Base-by-base conservation (phyloP, 2,329 filamentous ascomycete genomes). In the Cyclaneusma minus region DNA sequence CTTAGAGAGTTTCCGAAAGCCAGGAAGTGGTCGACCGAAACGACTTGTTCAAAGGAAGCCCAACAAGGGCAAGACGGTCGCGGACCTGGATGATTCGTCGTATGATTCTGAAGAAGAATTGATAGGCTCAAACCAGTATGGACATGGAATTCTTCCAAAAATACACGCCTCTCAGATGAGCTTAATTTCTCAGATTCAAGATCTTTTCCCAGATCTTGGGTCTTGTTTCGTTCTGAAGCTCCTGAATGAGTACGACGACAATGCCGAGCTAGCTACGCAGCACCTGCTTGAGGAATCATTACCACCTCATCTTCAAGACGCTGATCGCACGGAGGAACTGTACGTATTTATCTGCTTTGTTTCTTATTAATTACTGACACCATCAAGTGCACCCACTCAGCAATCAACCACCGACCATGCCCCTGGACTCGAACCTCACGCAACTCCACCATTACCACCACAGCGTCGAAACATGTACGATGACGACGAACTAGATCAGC, bases 151-250 rank as follows among this genome's bases (percentile, higher is more conserved):
- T 24, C 23, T 35, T 21, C 28, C 21, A 3, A 27, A 33, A 14
- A 24, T 44, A 24, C 81, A 89, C 42, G 56, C 87, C 13, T 83
- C 93, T 49, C 73, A 64, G 21, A 77, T 91, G 68, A 85, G 78
- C 40, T 68, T 87, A 25, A 71, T 95, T 27, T 78, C 78, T 1
- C 82, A 91, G 47, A 64, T 98, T n/a, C 84, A 93, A 45, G 87
- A 98, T 44, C 60, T 95, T 0, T 94, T 95, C 43, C 83, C 87
- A 0, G 71, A 92, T 35, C 58, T 95, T 7, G 84, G 85, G 4
- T 75, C 80, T 4, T 80, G 66, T 0, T 95, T 93, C 44, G 59
- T 95, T 10, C 63, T 80, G 11, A 77, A 68, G 40, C 62, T 92
- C 7, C 60, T 94, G 13, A 78, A 87, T 40, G 72, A 81, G 44